Evolutionary conservation across 179 eudicot species (phyloP).

Genomic region (Patellifolia procumbens): DNA sequence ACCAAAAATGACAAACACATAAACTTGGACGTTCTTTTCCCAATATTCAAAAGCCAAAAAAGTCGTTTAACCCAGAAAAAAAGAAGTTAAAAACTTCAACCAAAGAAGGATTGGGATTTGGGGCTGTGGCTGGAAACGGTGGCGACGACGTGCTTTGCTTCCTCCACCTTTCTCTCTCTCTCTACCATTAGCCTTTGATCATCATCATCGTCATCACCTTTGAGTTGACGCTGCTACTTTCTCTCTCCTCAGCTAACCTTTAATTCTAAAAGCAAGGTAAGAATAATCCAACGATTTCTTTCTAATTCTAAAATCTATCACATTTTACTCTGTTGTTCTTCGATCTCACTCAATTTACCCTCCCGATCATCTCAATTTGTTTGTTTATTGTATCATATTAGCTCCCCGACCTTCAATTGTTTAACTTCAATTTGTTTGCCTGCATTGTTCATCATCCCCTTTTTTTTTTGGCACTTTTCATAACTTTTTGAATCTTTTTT

Average conservation of each 20-base stretch:
- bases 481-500: neutral
- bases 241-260: neutral
- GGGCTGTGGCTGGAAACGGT: neutral
- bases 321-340: neutral
- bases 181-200: neutral
- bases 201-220: neutral
- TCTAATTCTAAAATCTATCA: too few relatives aligned
- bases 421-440: neutral
- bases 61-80: neutral
- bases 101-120: too few relatives aligned
- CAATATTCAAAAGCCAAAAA: neutral
- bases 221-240: neutral
- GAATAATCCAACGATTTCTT: neutral
- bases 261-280: neutral
- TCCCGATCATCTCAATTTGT: neutral
- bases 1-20: neutral
- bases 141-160: slow-evolving; percentile 8
- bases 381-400: neutral
- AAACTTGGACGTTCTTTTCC: neutral
- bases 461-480: neutral
- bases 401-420: too few relatives aligned
- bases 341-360: neutral
- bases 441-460: neutral
- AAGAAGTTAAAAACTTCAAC: too few relatives aligned
- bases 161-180: neutral